Evolutionary conservation across 129 eudicot genomes (phyloP).

Genomic region (Scalesia atractyloides): DNA sequence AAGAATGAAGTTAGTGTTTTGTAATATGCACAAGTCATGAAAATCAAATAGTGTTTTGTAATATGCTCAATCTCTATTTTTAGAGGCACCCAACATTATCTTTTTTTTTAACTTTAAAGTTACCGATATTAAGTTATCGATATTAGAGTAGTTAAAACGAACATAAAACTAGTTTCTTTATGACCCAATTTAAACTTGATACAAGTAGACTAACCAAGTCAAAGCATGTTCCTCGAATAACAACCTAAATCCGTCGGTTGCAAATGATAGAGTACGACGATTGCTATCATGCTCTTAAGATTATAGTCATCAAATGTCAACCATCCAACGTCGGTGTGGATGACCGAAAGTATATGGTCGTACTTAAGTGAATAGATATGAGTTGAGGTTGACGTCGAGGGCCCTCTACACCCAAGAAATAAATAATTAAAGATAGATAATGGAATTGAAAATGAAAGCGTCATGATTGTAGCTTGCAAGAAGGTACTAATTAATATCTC

Average conservation of each 20-base stretch:
- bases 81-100: neutral
- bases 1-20: neutral
- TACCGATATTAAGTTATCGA: neutral
- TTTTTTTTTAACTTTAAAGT: neutral
- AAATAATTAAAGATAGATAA: neutral
- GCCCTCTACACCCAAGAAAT: neutral
- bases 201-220: too few species aligned
- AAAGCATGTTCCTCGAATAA: too few species aligned
- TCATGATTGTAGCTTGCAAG: neutral
- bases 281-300: too few species aligned
- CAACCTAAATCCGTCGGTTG: too few species aligned
- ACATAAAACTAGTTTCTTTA: neutral
- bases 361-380: slow-evolving; percentile 7
- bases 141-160: neutral
- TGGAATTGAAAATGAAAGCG: neutral
- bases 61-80: neutral
- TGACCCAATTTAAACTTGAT: neutral
- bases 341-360: slow-evolving; percentile 1
- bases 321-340: slow-evolving; percentile 14
- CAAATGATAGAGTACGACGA: too few species aligned
- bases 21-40: neutral
- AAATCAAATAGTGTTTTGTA: neutral
- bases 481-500: neutral
- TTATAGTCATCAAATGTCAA: neutral
- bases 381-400: slow-evolving; percentile 16